Evolutionary conservation across 2,329 filamentous ascomycete genomes (phyloP), one percentile per base, ranked within the genome.

Genomic region (Monosporascus sp.): DNA sequence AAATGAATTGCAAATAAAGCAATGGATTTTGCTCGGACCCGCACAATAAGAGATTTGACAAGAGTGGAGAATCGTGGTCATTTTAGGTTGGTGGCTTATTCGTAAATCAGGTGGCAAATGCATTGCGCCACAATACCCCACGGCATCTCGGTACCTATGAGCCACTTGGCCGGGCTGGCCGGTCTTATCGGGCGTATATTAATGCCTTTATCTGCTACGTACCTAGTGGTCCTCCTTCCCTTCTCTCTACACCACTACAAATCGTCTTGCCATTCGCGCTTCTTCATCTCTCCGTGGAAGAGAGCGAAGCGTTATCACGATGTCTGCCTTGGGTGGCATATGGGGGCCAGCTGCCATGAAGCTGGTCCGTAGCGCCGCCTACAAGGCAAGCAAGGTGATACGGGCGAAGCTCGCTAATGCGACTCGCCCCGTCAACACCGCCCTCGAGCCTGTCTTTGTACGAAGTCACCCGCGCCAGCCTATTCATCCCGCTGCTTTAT

Each of bases 321-420:
- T 84, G 81, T 75, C 75, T 71, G 76, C 78, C 67, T 49, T 62
- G 67, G 78, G 78, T 74, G 79, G 77, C 71, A 73, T 82, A 68
- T 81, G 76, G 80, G 80, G 76, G 64, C 77, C 79, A 54, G 72
- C 74, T 66, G 77, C 78, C 72, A 70, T 82, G 67, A 78, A 78
- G 67, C 70, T 79, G 62, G 72, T 82, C 63, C 77, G 78, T 65
- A 74, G 72, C 61, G 77, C 80, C 66, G 71, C 78, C 65, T 70
- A 71, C 49, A 78, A 76, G 62, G 75, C 79, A 63, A 74, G 76
- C 55, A 76, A 77, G 59, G 70, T 75, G 60, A 69, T 84, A 54
- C 77, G 79, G 58, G 70, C 68, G 62, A 81, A 79, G 60, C 60
- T 83, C 55, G 71, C 71, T 22, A 69, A 67, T 54, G 74, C 74